Percentiles rank a stretch among this genome's conserved stretches.
phyloP scores from a whole-genome alignment of 1,284 basidiomycete genomes.

The Leccinum solheimii region DNA sequence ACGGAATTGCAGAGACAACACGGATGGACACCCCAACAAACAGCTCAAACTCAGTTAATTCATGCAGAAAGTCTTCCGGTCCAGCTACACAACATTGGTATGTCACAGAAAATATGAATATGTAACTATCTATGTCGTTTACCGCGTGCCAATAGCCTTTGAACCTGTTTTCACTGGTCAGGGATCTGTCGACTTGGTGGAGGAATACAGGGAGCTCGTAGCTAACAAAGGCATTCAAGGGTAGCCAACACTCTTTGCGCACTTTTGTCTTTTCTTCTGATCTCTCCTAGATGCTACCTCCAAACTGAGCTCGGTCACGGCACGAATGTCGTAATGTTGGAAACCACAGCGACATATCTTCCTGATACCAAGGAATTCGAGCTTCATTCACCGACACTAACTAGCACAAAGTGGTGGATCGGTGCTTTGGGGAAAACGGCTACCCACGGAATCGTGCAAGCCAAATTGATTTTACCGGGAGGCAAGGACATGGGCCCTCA shows the following conservation, averaged over 20 bases:
- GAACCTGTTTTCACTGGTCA: conserved; percentile 66
- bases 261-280: background rate
- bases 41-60: conserved; percentile 42
- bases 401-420: conserved; percentile 85
- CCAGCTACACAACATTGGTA: conserved; percentile 57
- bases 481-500: conserved; percentile 74
- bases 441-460: conserved; percentile 80
- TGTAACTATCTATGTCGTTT: background rate
- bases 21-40: conserved; percentile 53
- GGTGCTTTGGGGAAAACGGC: conserved; percentile 71
- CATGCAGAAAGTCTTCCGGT: conserved; percentile 57
- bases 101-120: conserved; percentile 21
- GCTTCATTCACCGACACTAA: conserved; percentile 74
- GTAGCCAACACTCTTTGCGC: conserved; percentile 13
- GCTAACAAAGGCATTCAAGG: conserved; percentile 62
- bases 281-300: conserved; percentile 51
- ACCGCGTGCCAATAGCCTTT: conserved; percentile 51
- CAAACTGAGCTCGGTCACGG: conserved; percentile 81
- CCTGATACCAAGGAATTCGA: conserved; percentile 70
- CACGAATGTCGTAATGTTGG: conserved; percentile 66
- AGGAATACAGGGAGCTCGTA: conserved; percentile 51
- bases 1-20: conserved; percentile 56
- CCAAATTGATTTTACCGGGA: conserved; percentile 66
- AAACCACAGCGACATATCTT: conserved; percentile 79
- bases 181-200: conserved; percentile 50